These are phyloP conservation scores for Annona squamosa DNA, from an alignment of 164 flowering plant genomes.

Conservation along the genomic window DNA sequence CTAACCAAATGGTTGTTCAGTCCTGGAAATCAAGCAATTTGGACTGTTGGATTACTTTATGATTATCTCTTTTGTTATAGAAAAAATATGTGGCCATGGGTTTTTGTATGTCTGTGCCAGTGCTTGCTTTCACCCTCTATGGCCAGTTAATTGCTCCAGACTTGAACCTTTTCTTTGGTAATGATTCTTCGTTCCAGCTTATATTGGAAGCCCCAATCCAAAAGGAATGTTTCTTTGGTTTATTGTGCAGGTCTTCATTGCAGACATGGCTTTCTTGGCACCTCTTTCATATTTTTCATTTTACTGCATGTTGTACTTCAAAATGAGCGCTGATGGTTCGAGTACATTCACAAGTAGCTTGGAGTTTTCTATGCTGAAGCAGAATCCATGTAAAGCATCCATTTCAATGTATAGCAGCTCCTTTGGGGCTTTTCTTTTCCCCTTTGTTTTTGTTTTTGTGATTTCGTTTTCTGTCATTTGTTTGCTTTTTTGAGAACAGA, in stretches of 20 bases:
- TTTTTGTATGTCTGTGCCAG: too few species aligned
- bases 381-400: neutral
- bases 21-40: too few species aligned
- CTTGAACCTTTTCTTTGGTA: too few species aligned
- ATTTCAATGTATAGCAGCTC: conserved; percentile 1
- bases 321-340: neutral
- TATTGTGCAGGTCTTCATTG: neutral
- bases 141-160: too few species aligned
- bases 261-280: neutral
- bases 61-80: too few species aligned
- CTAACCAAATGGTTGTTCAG: too few species aligned
- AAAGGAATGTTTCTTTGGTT: too few species aligned
- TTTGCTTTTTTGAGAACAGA: neutral
- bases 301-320: neutral
- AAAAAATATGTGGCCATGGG: too few species aligned
- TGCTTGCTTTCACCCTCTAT: too few species aligned
- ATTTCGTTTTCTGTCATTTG: neutral
- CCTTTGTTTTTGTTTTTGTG: neutral
- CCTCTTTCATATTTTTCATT: neutral
- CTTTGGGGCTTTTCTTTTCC: neutral
- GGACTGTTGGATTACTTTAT: too few species aligned
- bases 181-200: too few species aligned
- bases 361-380: neutral
- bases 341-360: neutral
- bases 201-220: too few species aligned